phyloP scores from a whole-genome alignment of 192 early-diverging fungal genomes.

The Umbelopsis sp. region DNA sequence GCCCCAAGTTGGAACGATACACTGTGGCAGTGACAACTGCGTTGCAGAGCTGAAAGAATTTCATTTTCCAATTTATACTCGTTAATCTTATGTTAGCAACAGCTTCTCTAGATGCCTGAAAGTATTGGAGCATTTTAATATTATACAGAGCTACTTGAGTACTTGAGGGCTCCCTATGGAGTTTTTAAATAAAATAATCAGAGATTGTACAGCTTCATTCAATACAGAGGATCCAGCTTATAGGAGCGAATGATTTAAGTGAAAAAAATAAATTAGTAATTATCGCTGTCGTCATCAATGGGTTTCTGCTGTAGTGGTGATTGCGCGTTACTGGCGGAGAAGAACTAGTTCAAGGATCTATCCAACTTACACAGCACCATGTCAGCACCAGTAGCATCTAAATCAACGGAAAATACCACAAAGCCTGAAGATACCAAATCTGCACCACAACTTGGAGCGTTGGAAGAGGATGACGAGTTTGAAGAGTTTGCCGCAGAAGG shows the following conservation, averaged over 20 bases:
- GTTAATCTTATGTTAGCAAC: too few relatives aligned
- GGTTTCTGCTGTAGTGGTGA: not conserved
- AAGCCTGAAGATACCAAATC: slow-evolving; percentile 11
- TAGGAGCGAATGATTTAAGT: too few relatives aligned
- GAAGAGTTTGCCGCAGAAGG: slow-evolving; percentile 90
- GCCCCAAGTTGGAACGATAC: slow-evolving; percentile 51
- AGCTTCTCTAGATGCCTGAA: too few relatives aligned
- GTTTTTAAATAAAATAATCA: too few relatives aligned
- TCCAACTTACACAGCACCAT: not conserved
- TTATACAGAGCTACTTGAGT: too few relatives aligned
- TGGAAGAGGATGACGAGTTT: slow-evolving; percentile 95
- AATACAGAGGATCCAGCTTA: too few relatives aligned
- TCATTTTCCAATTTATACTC: not conserved
- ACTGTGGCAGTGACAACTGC: slow-evolving; percentile 49
- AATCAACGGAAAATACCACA: slow-evolving; percentile 9
- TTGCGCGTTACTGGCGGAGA: not conserved
- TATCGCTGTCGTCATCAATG: too few relatives aligned
- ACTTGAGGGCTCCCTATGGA: too few relatives aligned
- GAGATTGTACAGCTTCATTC: too few relatives aligned
- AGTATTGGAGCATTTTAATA: too few relatives aligned
- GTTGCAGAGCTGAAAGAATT: slow-evolving; percentile 32
- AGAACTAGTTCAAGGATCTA: not conserved
- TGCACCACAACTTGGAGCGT: slow-evolving; percentile 60
- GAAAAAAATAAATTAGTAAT: too few relatives aligned
- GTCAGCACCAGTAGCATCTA: slow-evolving; percentile 10